Evolutionary conservation across 257 asterid species (phyloP).

Genomic region (Plectranthus barbatus): DNA sequence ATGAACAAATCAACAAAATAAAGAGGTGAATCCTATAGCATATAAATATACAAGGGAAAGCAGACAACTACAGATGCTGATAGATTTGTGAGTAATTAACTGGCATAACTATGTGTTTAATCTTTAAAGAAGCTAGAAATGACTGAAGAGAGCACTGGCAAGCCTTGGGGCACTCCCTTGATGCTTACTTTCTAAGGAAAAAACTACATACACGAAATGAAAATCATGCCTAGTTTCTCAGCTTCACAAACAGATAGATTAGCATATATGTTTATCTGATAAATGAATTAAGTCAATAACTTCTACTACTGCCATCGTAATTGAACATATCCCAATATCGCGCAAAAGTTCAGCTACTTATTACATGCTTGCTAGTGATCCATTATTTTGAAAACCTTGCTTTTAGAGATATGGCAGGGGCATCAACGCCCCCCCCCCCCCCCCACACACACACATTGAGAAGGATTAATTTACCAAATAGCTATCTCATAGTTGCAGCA

Average conservation of each 20-base stretch:
- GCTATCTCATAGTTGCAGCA: neutral
- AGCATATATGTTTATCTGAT: neutral
- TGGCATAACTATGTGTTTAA: neutral
- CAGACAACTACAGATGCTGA: neutral
- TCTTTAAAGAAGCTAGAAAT: neutral
- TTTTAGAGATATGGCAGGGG: too few species aligned
- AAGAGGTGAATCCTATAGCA: neutral
- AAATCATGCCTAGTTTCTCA: neutral
- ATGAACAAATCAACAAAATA: neutral
- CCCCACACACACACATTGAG: too few species aligned
- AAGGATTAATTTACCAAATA: neutral
- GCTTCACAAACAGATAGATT: too few species aligned
- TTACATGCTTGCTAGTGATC: neutral
- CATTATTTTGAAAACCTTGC: neutral
- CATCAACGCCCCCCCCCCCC: too few species aligned
- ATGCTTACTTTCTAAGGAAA: neutral
- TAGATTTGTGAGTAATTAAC: neutral
- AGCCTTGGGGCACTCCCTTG: too few species aligned
- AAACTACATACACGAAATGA: neutral
- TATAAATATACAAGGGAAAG: neutral
- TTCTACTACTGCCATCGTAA: neutral
- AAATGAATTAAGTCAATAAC: neutral
- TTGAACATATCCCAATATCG: neutral
- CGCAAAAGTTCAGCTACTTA: neutral
- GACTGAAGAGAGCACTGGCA: too few species aligned